A percentile compares a stretch with the other conserved stretches of the same genome.
These are phyloP conservation scores for Gelatoporia subvermispora DNA, from an alignment of 768 basidiomycete species.

Conservation along the genomic window DNA sequence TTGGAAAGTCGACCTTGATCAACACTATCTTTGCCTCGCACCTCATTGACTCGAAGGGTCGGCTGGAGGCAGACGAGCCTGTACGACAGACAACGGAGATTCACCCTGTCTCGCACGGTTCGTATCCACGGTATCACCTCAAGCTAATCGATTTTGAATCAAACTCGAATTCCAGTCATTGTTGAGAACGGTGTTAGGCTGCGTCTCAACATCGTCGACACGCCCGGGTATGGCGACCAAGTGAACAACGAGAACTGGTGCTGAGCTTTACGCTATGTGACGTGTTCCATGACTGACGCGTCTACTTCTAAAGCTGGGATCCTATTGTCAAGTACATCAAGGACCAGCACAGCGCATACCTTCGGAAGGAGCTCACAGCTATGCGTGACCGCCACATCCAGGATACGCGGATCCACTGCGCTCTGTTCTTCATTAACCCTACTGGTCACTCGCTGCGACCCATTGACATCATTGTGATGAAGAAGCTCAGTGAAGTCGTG, in stretches of 20 bases:
- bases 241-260: slow-evolving; percentile 99
- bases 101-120: slow-evolving; percentile 90
- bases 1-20: slow-evolving; percentile 97
- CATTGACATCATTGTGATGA: slow-evolving; percentile 98
- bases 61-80: slow-evolving; percentile 80
- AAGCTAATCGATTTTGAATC: neutral
- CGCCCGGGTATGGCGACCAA: slow-evolving; percentile 97
- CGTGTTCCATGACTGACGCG: slow-evolving; percentile 1
- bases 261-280: slow-evolving; percentile 20
- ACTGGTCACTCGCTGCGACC: slow-evolving; percentile 96
- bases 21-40: slow-evolving; percentile 99
- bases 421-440: slow-evolving; percentile 96
- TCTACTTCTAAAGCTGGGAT: slow-evolving; percentile 70
- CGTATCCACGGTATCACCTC: neutral
- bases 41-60: slow-evolving; percentile 96
- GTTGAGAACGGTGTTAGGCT: slow-evolving; percentile 94
- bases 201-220: slow-evolving; percentile 96
- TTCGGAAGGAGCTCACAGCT: slow-evolving; percentile 97
- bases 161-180: slow-evolving; percentile 59
- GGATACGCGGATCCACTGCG: slow-evolving; percentile 98
- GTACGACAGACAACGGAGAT: slow-evolving; percentile 97
- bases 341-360: slow-evolving; percentile 98
- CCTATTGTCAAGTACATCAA: slow-evolving; percentile 99
- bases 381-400: slow-evolving; percentile 98
- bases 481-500: slow-evolving; percentile 97